A percentile compares a stretch with the other conserved stretches of the same genome.
These are phyloP conservation scores for Verruconis gallopava DNA, from an alignment of 2,329 filamentous ascomycete species.

Conservation along the genomic window DNA sequence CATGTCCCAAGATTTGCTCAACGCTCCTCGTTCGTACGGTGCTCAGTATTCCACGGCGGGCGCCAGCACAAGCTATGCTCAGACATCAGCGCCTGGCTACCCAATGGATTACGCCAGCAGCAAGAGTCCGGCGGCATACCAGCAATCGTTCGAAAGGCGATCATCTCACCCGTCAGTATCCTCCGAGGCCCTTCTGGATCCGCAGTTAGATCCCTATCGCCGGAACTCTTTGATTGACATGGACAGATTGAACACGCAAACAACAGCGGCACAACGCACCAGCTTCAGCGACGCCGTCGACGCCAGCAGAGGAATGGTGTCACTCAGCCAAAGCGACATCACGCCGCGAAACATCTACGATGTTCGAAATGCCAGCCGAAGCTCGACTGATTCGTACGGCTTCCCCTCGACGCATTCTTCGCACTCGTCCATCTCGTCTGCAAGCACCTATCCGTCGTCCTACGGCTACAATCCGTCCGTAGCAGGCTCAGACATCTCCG, in stretches of 20 bases:
- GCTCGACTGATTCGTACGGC: constrained; percentile 75
- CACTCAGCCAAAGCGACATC: constrained; percentile 73
- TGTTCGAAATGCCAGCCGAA: constrained; percentile 42
- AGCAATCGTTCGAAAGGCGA: constrained; percentile 48
- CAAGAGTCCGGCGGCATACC: constrained; percentile 44
- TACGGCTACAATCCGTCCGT: constrained; percentile 32
- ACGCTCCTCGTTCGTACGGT: constrained; percentile 55
- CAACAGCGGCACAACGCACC: constrained; percentile 42
- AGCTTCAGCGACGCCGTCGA: constrained; percentile 83
- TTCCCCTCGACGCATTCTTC: constrained; percentile 77
- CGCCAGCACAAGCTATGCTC: constrained; percentile 51
- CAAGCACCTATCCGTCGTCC: constrained; percentile 67
- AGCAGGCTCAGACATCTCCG: constrained; percentile 73
- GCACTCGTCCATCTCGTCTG: constrained; percentile 79
- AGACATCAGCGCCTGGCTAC: constrained; percentile 60
- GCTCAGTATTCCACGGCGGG: constrained; percentile 61
- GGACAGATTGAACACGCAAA: constrained; percentile 42
- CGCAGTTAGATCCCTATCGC: constrained; percentile 33
- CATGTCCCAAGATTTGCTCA: constrained; percentile 62
- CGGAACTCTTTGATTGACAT: constrained; percentile 55
- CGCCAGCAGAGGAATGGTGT: constrained; percentile 86
- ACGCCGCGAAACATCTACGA: constrained; percentile 86
- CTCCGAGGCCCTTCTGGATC: constrained; percentile 38
- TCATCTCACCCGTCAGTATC: constrained; percentile 75
- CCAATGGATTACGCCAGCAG: constrained; percentile 56